Base-by-base conservation (phyloP, 345 rosid species). In the Acer negundo region DNA sequence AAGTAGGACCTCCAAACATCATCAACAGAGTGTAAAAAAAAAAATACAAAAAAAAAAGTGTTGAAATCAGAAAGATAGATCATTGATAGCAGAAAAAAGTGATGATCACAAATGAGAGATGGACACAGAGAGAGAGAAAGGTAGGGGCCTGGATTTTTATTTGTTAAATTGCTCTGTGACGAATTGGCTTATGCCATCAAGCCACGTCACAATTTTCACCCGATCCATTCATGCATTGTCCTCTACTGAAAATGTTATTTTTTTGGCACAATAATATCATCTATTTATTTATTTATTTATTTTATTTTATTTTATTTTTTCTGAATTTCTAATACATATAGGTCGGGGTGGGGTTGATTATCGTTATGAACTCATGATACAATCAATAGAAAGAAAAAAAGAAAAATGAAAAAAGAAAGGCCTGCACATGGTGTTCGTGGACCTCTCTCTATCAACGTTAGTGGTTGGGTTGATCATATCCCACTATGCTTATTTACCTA, bases 1-100 rank as follows among this genome's bases (percentile, higher is more conserved):
- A 7, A 20, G 81, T 65, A 75, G 79, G 76, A 62, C 55, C 75
- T 55, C 17, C 26, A 20, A 56, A 70, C 81, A 47, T 66, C 70
- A 75, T 70, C 79, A 66, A 67, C 10, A 28, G 46, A 69, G 67
- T 35, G 4, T 28, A 28, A 28, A 28, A 28, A 28, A 28, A 31
- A 31, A 31, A n/a, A n/a, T n/a, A n/a, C n/a, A n/a, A n/a, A 31
- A 35, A 35, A 35, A 58, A 69, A 75, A 42, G 59, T 58, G 49
- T 19, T 16, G 2, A 31, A 44, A 63, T 22, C 49, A 46, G n/a
- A 72, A 51, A 15, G 40, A 6, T n/a, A n/a, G n/a, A n/a, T n/a
- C n/a, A n/a, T 35, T 6, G 55, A 47, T 35, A 7, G 35, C 69
- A 53, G 40, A 31, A 63, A 20, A 80, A 80, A 80, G 44, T 42